Evolutionary conservation across 495 filamentous ascomycete genomes (phyloP).

Genomic region (Penicillium egyptiacum): DNA sequence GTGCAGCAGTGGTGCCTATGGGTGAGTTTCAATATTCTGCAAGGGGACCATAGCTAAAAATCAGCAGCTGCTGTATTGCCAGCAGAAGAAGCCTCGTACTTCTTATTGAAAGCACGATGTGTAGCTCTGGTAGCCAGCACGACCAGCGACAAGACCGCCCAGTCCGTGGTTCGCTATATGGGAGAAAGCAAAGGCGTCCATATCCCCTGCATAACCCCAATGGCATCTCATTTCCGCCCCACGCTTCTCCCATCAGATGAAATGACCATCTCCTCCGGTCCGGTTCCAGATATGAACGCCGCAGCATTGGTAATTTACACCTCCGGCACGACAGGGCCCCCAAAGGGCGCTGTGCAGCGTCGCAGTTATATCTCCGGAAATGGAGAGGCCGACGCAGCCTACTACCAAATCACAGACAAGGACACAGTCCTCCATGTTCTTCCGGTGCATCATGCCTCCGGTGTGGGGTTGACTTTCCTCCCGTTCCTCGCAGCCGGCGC

Average conservation of each 20-base stretch:
- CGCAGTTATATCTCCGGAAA: constrained; percentile 30
- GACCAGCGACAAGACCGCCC: constrained; percentile 16
- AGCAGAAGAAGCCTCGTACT: constrained; percentile 46
- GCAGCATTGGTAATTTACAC: constrained; percentile 41
- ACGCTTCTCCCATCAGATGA: constrained; percentile 12
- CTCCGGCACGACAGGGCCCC: constrained; percentile 46
- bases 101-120: constrained; percentile 35
- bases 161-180: constrained; percentile 20
- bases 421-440: constrained; percentile 41
- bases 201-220: constrained; percentile 23
- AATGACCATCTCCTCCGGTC: constrained; percentile 27
- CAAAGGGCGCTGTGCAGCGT: constrained; percentile 47
- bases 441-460: constrained; percentile 52
- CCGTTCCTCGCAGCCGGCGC: constrained; percentile 45
- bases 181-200: constrained; percentile 16
- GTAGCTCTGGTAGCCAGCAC: constrained; percentile 26
- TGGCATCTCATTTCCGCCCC: constrained; percentile 21
- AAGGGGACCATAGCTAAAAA: background rate
- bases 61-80: constrained; percentile 29
- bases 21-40: constrained; percentile 15
- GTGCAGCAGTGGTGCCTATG: constrained; percentile 42
- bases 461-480: constrained; percentile 47
- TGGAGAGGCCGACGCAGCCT: constrained; percentile 30
- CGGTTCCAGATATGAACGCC: constrained; percentile 27
- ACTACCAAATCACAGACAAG: constrained; percentile 28